Percentiles rank a stretch among this genome's conserved stretches.
These are phyloP conservation scores for Aspergillus nomiae DNA, from an alignment of 2,329 filamentous ascomycete genomes.

Conservation along the genomic window DNA sequence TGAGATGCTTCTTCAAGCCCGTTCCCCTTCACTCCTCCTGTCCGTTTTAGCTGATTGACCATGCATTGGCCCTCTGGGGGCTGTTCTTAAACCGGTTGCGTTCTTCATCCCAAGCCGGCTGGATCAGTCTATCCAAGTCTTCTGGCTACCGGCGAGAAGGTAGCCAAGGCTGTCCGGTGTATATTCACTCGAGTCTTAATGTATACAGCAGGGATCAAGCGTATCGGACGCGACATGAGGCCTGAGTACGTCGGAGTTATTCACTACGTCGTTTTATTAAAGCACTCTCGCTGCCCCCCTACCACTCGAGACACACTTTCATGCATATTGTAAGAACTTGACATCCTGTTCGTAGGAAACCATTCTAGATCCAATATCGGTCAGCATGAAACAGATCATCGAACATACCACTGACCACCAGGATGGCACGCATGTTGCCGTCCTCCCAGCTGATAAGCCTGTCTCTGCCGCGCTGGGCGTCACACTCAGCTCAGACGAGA, in stretches of 20 bases:
- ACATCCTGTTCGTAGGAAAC: background rate
- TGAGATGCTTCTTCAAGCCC: background rate
- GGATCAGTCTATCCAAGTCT: background rate
- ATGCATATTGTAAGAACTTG: background rate
- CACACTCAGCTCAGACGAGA: slow-evolving; percentile 9
- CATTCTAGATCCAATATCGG: background rate
- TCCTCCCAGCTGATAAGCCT: slow-evolving; percentile 21
- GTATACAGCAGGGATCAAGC: background rate
- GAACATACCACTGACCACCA: slow-evolving; percentile 10
- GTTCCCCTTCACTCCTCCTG: background rate
- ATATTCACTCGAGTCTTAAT: background rate
- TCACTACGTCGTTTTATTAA: background rate
- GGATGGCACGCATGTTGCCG: slow-evolving; percentile 21
- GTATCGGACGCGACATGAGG: no score
- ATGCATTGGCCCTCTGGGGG: background rate
- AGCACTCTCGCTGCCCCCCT: background rate
- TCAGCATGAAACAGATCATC: slow-evolving; percentile 1
- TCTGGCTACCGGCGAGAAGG: background rate
- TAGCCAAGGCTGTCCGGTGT: background rate
- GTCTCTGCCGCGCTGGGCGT: slow-evolving; percentile 20
- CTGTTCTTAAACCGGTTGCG: background rate
- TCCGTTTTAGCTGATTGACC: background rate
- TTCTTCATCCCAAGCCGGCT: background rate
- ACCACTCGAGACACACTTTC: background rate
- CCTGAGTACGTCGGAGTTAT: background rate